These are phyloP conservation scores for Tubosaeta sp. DNA, from an alignment of 768 basidiomycete genomes.

Conservation along the genomic window DNA sequence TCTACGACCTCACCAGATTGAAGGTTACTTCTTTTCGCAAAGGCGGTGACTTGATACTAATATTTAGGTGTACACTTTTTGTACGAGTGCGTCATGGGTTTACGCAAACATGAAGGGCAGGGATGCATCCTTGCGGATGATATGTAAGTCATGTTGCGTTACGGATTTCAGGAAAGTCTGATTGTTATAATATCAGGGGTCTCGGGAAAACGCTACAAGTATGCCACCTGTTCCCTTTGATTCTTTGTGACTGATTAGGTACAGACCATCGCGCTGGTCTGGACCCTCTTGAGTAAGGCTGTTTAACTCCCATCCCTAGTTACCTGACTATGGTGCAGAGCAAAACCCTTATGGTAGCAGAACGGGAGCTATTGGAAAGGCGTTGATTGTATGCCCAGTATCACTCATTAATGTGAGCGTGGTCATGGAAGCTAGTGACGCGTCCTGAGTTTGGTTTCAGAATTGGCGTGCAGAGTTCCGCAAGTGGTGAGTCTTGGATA, in stretches of 20 bases:
- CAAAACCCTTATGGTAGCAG: slow-evolving; percentile 75
- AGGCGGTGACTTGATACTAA: not conserved
- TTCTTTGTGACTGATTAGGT: slow-evolving; percentile 6
- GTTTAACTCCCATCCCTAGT: slow-evolving; percentile 1
- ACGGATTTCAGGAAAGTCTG: slow-evolving; percentile 3
- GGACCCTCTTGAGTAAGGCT: slow-evolving; percentile 84
- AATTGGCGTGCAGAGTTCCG: slow-evolving; percentile 96
- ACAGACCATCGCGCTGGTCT: slow-evolving; percentile 82
- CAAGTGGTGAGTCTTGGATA: slow-evolving; percentile 71
- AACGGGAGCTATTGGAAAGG: slow-evolving; percentile 63
- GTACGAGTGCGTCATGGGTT: slow-evolving; percentile 95
- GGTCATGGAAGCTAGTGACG: not conserved
- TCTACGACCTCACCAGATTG: slow-evolving; percentile 85
- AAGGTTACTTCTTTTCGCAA: slow-evolving; percentile 47
- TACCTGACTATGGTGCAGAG: slow-evolving; percentile 39
- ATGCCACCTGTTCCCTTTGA: slow-evolving; percentile 3
- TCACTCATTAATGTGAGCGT: slow-evolving; percentile 71
- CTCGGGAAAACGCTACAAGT: slow-evolving; percentile 94
- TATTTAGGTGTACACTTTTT: slow-evolving; percentile 73
- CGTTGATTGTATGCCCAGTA: slow-evolving; percentile 91
- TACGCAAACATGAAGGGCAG: slow-evolving; percentile 84
- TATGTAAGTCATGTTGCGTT: slow-evolving; percentile 50
- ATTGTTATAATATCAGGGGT: slow-evolving; percentile 54
- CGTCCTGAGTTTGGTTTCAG: slow-evolving; percentile 33
- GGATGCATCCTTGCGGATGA: slow-evolving; percentile 98